phyloP scores from a whole-genome alignment of 2,329 filamentous ascomycete species.

The Calonectria fujianensis region DNA sequence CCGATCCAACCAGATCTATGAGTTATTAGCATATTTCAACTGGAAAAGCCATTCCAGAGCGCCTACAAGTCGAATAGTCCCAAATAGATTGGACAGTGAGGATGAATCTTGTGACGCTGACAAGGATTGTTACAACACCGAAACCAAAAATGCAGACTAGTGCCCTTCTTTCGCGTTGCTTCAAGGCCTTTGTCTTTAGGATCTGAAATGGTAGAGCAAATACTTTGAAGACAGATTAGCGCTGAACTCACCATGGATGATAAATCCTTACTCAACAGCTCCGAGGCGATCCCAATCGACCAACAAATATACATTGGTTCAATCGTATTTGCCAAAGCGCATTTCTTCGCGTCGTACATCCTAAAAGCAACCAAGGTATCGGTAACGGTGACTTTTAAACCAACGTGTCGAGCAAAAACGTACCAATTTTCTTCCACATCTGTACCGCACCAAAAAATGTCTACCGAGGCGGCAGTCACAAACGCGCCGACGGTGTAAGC shows the following conservation, averaged over 20 bases:
- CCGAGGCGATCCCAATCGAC: background rate
- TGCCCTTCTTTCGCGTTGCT: background rate
- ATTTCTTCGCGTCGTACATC: background rate
- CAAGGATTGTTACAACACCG: background rate
- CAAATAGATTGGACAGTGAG: conserved; percentile 5
- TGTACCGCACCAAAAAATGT: conserved; percentile 15
- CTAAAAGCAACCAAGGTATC: background rate
- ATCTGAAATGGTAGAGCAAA: conserved; percentile 5
- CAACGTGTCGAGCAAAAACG: background rate
- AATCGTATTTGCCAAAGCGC: background rate
- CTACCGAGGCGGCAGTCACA: background rate
- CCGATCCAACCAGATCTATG: conserved; percentile 13
- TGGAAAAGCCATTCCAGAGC: background rate
- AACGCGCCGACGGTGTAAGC: background rate
- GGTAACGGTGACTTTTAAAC: background rate
- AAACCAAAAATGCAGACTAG: background rate
- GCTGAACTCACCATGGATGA: accelerated
- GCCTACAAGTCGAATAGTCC: conserved; percentile 11
- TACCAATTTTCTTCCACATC: background rate
- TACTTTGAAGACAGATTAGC: background rate
- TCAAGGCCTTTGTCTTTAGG: background rate
- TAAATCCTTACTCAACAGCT: background rate
- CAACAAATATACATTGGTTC: conserved; percentile 3
- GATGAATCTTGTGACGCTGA: conserved; percentile 1
- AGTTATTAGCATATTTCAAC: background rate